phyloP scores from a whole-genome alignment of 1,284 basidiomycete genomes.

The Malassezia brasiliensis region DNA sequence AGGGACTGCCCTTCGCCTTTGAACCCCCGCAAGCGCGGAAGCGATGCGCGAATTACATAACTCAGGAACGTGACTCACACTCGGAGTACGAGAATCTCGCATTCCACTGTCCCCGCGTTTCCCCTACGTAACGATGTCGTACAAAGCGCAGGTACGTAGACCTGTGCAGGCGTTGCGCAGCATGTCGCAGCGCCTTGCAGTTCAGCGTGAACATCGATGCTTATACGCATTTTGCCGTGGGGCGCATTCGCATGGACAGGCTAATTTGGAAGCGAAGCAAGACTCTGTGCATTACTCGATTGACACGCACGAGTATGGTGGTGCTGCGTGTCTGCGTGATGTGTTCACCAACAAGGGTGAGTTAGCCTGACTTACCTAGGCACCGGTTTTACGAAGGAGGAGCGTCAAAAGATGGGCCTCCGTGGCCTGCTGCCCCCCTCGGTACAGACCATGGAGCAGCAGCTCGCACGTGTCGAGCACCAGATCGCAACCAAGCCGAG shows the following conservation, averaged over 20 bases:
- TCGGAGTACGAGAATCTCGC: too few species aligned
- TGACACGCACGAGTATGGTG: constrained; percentile 27
- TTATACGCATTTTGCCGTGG: background rate
- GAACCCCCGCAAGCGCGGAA: too few species aligned
- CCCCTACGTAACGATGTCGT: background rate
- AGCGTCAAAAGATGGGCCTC: constrained; percentile 63
- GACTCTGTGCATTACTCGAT: constrained; percentile 29
- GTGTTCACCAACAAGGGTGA: constrained; percentile 40
- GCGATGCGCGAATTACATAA: too few species aligned
- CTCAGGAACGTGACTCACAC: too few species aligned
- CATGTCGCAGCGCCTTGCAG: background rate
- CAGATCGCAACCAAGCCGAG: constrained; percentile 64
- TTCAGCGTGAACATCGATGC: background rate
- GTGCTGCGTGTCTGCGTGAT: constrained; percentile 36
- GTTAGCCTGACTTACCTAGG: constrained; percentile 20
- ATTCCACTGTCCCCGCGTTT: too few species aligned
- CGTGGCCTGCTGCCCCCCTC: constrained; percentile 61
- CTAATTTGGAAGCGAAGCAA: constrained; percentile 1
- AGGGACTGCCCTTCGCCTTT: too few species aligned
- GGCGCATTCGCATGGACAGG: constrained; percentile 1
- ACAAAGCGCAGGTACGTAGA: background rate
- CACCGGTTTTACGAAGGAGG: constrained; percentile 60
- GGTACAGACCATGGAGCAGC: constrained; percentile 53
- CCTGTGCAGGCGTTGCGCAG: background rate
- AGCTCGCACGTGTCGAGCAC: constrained; percentile 57